Conservation (phyloP, 306 rosid species). For the Acacia acuminata region DNA sequence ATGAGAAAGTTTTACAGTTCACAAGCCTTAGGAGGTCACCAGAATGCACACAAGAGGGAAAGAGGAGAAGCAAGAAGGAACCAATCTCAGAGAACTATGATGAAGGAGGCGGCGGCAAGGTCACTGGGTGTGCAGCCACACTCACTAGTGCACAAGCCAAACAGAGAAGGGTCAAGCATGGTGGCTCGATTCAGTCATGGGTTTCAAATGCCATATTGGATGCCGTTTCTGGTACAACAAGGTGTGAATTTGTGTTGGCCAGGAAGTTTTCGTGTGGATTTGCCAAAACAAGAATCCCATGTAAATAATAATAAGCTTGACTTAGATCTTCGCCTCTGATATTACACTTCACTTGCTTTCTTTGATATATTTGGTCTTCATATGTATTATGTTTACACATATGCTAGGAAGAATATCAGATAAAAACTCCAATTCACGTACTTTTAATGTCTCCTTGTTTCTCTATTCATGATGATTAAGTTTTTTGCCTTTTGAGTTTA, state of each 20-base stretch:
- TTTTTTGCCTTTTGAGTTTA: neutral
- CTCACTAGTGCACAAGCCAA: constrained; percentile 56
- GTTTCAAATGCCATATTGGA: constrained; percentile 40
- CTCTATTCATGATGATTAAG: neutral
- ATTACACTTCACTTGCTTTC: neutral
- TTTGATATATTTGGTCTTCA: neutral
- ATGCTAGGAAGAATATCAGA: constrained; percentile 28
- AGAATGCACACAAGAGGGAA: constrained; percentile 80
- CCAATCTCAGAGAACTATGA: constrained; percentile 52
- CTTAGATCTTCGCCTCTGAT: constrained; percentile 65
- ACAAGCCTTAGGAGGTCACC: constrained; percentile 84
- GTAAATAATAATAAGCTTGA: constrained; percentile 43
- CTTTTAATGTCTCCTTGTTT: neutral
- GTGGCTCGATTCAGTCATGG: constrained; percentile 44
- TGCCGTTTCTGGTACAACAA: constrained; percentile 51
- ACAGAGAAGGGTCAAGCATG: constrained; percentile 39
- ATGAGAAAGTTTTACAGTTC: constrained; percentile 75
- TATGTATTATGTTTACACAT: neutral
- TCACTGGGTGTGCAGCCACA: constrained; percentile 67
- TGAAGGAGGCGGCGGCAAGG: constrained; percentile 30
- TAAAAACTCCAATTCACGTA: neutral
- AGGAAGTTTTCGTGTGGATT: constrained; percentile 57
- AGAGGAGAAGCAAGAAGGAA: constrained; percentile 66
- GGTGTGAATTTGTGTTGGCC: constrained; percentile 56
- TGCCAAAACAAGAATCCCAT: constrained; percentile 45